Evolutionary conservation across 495 filamentous ascomycete genomes (phyloP), one percentile per base, ranked within the genome.

Genomic region (Penicillium crystallinum): DNA sequence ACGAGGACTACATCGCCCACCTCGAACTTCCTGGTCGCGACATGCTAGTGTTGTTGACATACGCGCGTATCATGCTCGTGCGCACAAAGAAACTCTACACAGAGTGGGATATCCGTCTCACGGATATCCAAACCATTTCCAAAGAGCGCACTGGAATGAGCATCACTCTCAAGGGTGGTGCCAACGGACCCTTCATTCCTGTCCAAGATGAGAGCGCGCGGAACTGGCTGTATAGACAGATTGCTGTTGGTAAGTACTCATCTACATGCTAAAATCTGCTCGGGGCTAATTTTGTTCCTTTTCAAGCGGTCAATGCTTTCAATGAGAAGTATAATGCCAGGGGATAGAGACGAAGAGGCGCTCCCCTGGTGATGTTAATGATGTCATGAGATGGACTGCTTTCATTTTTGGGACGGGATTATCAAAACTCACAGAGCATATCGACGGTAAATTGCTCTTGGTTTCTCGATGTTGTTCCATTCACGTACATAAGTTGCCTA

Each of bases 1-100:
- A 92, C 71, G 95, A 97, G 68, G 81, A 91, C 62, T 98, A 98
- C 71, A 93, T 98, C 62, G 93, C 91, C 11, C 93, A 98, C 57
- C 78, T 98, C 18, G 93, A 97, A 64, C 84, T 98, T 25, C 87
- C 86, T 6, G 81, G 86, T 8, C 85, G 91, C 62, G 93, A 97
- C 61, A 88, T 95, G 81, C 81, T 97, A 45, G 88, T 97, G 52
- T 89, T 98, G 84, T 80, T 98, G 55, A 97, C 93, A 17, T 98
- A 95, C 65, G 82, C 83, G 45, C 80, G 88, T 5, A 96, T 98
- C 66, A 85, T 97, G 81, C 82, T 97, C 21, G 85, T 98, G 54
- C 81, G 90, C 59, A 86, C 83, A 23, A 86, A 93, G 68, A 86
- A 83, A 66, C 75, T 98, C 58, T 80, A 81, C 55, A 90, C 82